Base-by-base conservation (phyloP, 179 eudicot species). In the Spergularia azorica region DNA sequence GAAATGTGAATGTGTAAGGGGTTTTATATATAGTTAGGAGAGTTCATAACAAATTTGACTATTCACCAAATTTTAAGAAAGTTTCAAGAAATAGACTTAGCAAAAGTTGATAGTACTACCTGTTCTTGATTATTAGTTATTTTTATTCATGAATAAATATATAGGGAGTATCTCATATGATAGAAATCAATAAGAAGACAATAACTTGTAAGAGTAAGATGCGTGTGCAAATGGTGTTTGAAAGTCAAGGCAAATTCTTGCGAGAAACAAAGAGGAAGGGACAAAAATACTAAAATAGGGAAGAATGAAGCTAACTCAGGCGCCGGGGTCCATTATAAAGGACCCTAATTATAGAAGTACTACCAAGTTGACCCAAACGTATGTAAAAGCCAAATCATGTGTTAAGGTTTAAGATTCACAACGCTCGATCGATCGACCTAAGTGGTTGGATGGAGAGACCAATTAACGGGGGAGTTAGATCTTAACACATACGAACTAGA, bases 191-290 rank as follows among this genome's bases (percentile, higher is more conserved):
- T 16, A 48, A 36, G 43, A 62, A 73, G 17, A 14, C 48, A n/a
- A 8, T 13, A 51, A 63, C 2, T 74, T 48, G 13, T 51, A 36
- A 26, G 1, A 11, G 20, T 6, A 18, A 2, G 36, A 59, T 70
- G 14, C 68, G 80, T 77, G 76, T 77, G 0, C 7, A 63, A 17
- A 7, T 51, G 2, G 43, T 2, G 71, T 77, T 77, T 77, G 75
- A 77, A 77, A 70, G 80, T 77, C 80, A 71, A 77, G 80, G 17
- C 43, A 11, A 50, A 63, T 50, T 74, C 59, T 74, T 46, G 39
- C 9, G 9, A 46, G 50, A 1, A 52, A 61, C 6, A 71, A 9
- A 9, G 41, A 56, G 11, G 52, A 51, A 6, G 38, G 16, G n/a
- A 20, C 55, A 48, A 60, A 73, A 43, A 13, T 18, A 18, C 41